Conservation (phyloP, 768 basidiomycete species). For the Boletus huronensis region DNA sequence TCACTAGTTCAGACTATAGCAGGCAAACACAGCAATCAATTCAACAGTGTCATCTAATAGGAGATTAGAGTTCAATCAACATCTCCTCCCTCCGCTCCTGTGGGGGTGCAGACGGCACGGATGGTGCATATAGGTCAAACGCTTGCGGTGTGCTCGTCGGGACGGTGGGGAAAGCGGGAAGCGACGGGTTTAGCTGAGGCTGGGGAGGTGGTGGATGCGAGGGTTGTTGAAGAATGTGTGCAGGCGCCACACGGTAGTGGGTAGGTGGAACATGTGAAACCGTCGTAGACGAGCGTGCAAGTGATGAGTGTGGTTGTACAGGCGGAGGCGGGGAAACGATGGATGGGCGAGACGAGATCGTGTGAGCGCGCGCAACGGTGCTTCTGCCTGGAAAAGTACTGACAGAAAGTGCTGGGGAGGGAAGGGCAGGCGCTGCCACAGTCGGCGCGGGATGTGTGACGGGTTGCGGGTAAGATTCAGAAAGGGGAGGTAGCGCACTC, state of each 20-base stretch:
- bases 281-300: slow-evolving; percentile 24
- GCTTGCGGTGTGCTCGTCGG: slow-evolving; percentile 58
- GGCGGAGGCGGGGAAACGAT: slow-evolving; percentile 13
- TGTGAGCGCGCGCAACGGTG: slow-evolving; percentile 27
- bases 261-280: slow-evolving; percentile 17
- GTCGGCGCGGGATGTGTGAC: slow-evolving; percentile 16
- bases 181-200: slow-evolving; percentile 22
- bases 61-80: slow-evolving; percentile 40
- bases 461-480: slow-evolving; percentile 17
- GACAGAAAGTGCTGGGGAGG: slow-evolving; percentile 19
- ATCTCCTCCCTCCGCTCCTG: slow-evolving; percentile 63
- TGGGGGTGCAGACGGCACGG: slow-evolving; percentile 44
- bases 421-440: slow-evolving; percentile 9
- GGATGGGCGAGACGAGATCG: slow-evolving; percentile 23
- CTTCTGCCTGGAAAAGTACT: slow-evolving; percentile 13
- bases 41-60: neutral
- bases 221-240: slow-evolving; percentile 5
- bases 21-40: neutral
- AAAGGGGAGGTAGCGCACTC: neutral
- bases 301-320: slow-evolving; percentile 14
- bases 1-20: neutral
- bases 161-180: slow-evolving; percentile 64
- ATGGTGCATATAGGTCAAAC: slow-evolving; percentile 47
- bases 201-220: slow-evolving; percentile 11
- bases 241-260: slow-evolving; percentile 3